Evolutionary conservation across 306 rosid species (phyloP), one percentile per base, ranked within the genome.

Genomic region (Lithocarpus polystachyus): DNA sequence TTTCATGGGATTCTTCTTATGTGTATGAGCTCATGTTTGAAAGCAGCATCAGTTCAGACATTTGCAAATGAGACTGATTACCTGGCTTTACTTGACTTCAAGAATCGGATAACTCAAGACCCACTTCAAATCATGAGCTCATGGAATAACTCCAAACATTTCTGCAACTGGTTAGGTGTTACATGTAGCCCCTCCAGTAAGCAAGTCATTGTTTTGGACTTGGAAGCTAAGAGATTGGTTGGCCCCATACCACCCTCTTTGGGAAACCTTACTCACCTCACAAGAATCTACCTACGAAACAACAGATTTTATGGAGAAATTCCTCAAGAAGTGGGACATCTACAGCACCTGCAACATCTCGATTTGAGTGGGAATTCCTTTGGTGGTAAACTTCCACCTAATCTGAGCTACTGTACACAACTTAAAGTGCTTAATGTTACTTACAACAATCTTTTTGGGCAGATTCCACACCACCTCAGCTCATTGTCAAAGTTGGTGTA

Each of bases 201-300:
- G 77, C 82, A 77, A 35, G 79, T 86, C 37, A 43, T 61, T 5
- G 7, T 69, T 19, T 35, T 89, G 76, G 62, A 74, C 56, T 82
- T 89, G 5, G 19, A 22, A 71, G 28, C 74, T 5, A 9, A 51
- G 51, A 18, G 45, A 7, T 37, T 37, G 11, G 52, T 15, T 15
- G 87, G 88, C 12, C 55, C 67, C 20, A 26, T 89, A 48, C 18
- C 88, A 72, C 84, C 87, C 22, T 82, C 62, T n/a, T 73, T 86
- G 22, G 89, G 90, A 45, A 89, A 86, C 33, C 82, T 89, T 61
- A 80, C 90, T 55, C 80, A 73, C 68, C 81, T 84, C 56, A 82
- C 74, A 23, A 5, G 0, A 8, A 51, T 86, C 55, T 52, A 24
- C 69, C 52, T 89, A 33, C 13, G 17, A 31, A 43, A 54, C 14